A percentile compares a stretch with the other conserved stretches of the same genome.
phyloP scores from a whole-genome alignment of 2,329 filamentous ascomycete genomes.

The Ascochyta koolunga region DNA sequence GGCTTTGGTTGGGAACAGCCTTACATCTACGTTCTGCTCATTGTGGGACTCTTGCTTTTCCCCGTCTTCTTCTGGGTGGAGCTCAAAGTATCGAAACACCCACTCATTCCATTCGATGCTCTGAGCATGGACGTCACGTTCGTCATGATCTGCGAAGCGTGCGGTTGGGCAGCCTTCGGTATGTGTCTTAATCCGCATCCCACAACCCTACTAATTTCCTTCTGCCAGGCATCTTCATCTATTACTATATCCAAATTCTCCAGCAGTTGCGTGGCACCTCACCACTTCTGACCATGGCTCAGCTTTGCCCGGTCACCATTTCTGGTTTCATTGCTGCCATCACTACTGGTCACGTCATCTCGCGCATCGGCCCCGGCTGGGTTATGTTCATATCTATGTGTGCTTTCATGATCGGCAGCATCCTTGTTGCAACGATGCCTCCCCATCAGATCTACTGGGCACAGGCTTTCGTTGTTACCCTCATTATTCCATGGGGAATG shows the following conservation, averaged over 20 bases:
- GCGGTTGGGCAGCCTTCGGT: constrained; percentile 47
- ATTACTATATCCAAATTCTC: constrained; percentile 42
- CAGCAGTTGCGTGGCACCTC: constrained; percentile 30
- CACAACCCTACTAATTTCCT: neutral
- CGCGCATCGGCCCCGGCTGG: constrained; percentile 33
- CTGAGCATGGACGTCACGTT: constrained; percentile 59
- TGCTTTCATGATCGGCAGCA: constrained; percentile 43
- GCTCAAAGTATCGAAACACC: constrained; percentile 52
- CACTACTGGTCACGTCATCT: constrained; percentile 39
- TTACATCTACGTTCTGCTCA: constrained; percentile 63
- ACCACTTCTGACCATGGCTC: constrained; percentile 37
- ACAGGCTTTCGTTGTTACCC: constrained; percentile 40
- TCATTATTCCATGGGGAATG: constrained; percentile 49
- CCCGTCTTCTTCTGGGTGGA: constrained; percentile 62
- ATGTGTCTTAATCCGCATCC: constrained; percentile 1
- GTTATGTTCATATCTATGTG: constrained; percentile 43
- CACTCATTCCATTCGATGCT: constrained; percentile 64
- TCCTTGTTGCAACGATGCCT: constrained; percentile 50
- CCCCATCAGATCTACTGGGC: constrained; percentile 53
- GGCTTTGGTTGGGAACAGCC: constrained; percentile 63
- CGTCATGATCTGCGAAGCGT: constrained; percentile 61
- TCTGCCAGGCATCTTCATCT: constrained; percentile 33
- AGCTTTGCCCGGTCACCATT: constrained; percentile 32
- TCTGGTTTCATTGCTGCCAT: constrained; percentile 43
- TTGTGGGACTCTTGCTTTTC: constrained; percentile 63